phyloP scores from a whole-genome alignment of 805 yeast species.

The Candida ulmi region DNA sequence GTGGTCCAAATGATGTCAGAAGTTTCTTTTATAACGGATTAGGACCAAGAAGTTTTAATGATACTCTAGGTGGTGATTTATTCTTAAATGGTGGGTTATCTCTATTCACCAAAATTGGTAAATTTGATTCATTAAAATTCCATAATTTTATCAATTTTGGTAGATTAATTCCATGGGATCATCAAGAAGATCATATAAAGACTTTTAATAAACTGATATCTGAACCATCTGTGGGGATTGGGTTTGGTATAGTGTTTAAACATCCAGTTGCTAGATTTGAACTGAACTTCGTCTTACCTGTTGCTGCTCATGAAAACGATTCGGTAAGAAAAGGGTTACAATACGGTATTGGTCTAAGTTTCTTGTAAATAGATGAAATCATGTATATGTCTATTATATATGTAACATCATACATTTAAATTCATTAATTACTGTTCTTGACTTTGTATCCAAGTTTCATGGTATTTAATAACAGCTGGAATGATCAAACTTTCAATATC shows the following conservation, averaged over 20 bases:
- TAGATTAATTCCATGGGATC: slow-evolving; percentile 38
- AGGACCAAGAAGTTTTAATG: slow-evolving; percentile 52
- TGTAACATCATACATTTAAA: background rate
- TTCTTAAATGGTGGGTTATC: slow-evolving; percentile 53
- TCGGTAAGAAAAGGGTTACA: slow-evolving; percentile 58
- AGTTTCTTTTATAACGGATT: slow-evolving; percentile 65
- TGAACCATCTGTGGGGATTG: slow-evolving; percentile 47
- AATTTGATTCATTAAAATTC: slow-evolving; percentile 48
- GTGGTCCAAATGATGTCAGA: slow-evolving; percentile 70
- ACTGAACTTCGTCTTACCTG: slow-evolving; percentile 57
- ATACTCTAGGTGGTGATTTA: slow-evolving; percentile 63
- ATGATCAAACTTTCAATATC: slow-evolving; percentile 80
- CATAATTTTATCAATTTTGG: slow-evolving; percentile 70
- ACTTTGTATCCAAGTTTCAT: slow-evolving; percentile 51
- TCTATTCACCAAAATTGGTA: slow-evolving; percentile 43
- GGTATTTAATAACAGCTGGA: slow-evolving; percentile 67
- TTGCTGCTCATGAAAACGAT: slow-evolving; percentile 46
- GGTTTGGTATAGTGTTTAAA: slow-evolving; percentile 54
- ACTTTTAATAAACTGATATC: slow-evolving; percentile 24
- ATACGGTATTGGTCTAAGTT: slow-evolving; percentile 58
- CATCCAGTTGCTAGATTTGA: slow-evolving; percentile 67
- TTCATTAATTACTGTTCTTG: background rate
- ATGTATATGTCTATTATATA: background rate
- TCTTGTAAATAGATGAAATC: slow-evolving; percentile 34
- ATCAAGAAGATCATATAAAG: slow-evolving; percentile 15